A percentile compares a stretch with the other conserved stretches of the same genome.
phyloP scores from a whole-genome alignment of 2,329 filamentous ascomycete species.

The Neonectria neomacrospora region DNA sequence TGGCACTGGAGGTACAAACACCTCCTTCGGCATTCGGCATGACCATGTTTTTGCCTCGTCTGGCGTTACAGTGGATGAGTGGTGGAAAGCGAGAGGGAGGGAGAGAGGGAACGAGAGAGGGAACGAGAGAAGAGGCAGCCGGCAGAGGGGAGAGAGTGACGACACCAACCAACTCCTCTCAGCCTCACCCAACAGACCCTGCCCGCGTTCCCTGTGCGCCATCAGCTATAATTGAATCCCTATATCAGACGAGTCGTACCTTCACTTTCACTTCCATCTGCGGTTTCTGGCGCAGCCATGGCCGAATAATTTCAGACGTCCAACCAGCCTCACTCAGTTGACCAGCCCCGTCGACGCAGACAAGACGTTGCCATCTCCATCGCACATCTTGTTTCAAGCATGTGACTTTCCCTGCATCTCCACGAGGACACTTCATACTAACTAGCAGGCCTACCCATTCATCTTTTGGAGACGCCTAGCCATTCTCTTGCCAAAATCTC shows the following conservation, averaged over 20 bases:
- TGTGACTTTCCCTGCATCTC: background rate
- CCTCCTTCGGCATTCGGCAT: background rate
- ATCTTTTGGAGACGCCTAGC: background rate
- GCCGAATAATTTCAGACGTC: slow-evolving; percentile 12
- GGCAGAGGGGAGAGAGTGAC: background rate
- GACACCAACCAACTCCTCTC: background rate
- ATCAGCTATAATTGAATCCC: background rate
- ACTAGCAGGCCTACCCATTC: no score
- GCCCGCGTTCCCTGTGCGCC: background rate
- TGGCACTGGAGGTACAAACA: slow-evolving; percentile 1
- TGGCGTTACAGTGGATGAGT: background rate
- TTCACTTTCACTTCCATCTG: background rate
- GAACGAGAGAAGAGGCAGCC: slow-evolving; percentile 1
- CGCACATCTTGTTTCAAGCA: background rate
- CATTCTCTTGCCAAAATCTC: no score
- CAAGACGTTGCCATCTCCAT: background rate
- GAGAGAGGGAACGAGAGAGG: background rate
- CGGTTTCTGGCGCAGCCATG: background rate
- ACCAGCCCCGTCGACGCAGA: background rate
- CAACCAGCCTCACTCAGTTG: background rate
- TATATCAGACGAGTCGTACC: background rate
- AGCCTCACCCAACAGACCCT: slow-evolving; percentile 10
- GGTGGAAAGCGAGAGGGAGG: slow-evolving; percentile 1
- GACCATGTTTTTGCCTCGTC: slow-evolving; percentile 1
- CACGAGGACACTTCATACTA: background rate